Conservation (phyloP, 2,329 filamentous ascomycete genomes). For the Botrytis elliptica region DNA sequence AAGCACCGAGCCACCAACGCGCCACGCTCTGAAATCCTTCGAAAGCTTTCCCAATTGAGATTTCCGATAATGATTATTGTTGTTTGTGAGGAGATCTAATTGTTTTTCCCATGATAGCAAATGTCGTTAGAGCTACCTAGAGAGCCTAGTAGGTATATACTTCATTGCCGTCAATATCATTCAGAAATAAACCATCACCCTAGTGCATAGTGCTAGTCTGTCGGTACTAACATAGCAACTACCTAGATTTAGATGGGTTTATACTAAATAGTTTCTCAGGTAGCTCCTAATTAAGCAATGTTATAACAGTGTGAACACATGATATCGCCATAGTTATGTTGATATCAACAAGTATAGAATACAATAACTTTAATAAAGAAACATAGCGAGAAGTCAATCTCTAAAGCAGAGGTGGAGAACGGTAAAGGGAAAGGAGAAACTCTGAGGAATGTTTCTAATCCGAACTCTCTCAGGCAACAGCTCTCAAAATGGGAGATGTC, state of each 20-base stretch:
- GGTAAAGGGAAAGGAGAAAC: no score
- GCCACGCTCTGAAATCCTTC: not conserved
- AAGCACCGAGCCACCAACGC: slow-evolving; percentile 14
- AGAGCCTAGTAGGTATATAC: not conserved
- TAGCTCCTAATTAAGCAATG: not conserved
- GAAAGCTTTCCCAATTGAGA: not conserved
- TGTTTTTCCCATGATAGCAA: not conserved
- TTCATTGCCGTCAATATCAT: not conserved
- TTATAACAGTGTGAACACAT: not conserved
- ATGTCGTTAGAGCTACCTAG: not conserved
- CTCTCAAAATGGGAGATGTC: not conserved
- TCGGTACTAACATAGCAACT: not conserved
- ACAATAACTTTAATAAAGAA: not conserved
- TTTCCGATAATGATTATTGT: not conserved
- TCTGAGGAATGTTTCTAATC: not conserved
- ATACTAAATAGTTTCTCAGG: not conserved
- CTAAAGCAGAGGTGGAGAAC: not conserved
- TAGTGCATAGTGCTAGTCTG: not conserved
- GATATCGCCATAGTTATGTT: not conserved
- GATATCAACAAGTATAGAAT: not conserved
- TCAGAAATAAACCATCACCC: not conserved
- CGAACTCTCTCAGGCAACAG: not conserved
- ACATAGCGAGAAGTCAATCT: not conserved
- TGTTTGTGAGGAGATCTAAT: not conserved
- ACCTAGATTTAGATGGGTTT: not conserved